Evolutionary conservation across 2,329 filamentous ascomycete species (phyloP), one percentile per base, ranked within the genome.

Genomic region (Microsporum ferrugineum): DNA sequence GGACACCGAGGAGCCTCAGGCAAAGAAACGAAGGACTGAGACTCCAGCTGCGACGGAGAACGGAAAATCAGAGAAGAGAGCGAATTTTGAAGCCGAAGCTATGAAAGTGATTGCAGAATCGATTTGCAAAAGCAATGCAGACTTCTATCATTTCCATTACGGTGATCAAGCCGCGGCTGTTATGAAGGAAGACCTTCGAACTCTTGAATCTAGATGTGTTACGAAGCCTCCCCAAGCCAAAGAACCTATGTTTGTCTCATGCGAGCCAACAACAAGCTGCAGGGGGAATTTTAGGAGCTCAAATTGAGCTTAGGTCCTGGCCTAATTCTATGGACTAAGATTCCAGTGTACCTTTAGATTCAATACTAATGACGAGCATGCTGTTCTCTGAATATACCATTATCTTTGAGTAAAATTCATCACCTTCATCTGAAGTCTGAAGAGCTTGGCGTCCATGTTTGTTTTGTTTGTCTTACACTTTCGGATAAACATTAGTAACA

Each of bases 81-180:
- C 12, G 10, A 59, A 59, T 4, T 31, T 49, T 47, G 23, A 45
- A 8, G 41, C 23, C 4, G 43, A 59, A 29, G 41, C 41, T 29
- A 10, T 45, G 23, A 33, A 33, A n/a, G 8, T 36, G 8, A 36
- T 59, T 27, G 34, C 43, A 33, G 39, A 59, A 5, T 12, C 31
- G 34, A 49, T 59, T 29, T 12, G 39, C n/a, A 33, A 36, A n/a
- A 36, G 36, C 41, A 59, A 39, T 14, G 31, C 36, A 36, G 57
- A 59, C 3, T 59, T 59, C 43, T 59, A 59, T 14, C 27, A n/a
- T 3, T 12, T 49, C 27, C 57, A 59, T 29, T 59, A 59, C 33
- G 57, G 39, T 12, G 57, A 59, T 17, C 8, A n/a, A 34, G 57
- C 57, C 29, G 31, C 39, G 2, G 31, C 41, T 3, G 29, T 59